A percentile compares a stretch with the other conserved stretches of the same genome.
Conservation (phyloP, 495 filamentous ascomycete genomes). For the Cenococcum geophilum region DNA sequence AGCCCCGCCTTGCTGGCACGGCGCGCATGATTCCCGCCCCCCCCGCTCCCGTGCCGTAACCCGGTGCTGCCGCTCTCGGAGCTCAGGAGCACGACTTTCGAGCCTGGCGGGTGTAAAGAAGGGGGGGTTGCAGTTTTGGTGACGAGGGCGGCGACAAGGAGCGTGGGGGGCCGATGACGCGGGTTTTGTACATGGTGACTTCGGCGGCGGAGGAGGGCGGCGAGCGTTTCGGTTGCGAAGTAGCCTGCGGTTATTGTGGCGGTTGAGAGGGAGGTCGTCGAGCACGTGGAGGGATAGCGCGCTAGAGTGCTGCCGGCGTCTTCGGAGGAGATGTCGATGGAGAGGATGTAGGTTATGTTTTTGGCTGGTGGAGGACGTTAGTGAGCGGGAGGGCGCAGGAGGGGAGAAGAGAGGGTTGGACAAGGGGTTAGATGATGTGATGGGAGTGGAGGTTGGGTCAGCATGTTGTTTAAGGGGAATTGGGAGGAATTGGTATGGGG, state of each 20-base stretch:
- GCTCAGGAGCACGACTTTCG: conserved; percentile 60
- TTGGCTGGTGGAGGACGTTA: background rate
- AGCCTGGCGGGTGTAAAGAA: conserved; percentile 43
- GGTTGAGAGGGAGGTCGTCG: conserved; percentile 43
- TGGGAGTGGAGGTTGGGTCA: background rate
- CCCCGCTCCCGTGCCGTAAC: conserved; percentile 60
- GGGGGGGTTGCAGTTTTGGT: conserved; percentile 41
- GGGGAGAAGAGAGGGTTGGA: too few species aligned
- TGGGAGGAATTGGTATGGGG: background rate
- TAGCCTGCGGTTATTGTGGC: conserved; percentile 65
- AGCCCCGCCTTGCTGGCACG: conserved; percentile 66
- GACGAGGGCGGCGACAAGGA: conserved; percentile 58
- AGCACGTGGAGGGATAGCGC: conserved; percentile 3
- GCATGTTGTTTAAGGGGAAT: background rate
- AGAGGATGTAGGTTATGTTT: conserved; percentile 22
- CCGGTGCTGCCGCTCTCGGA: conserved; percentile 65
- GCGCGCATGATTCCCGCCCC: conserved; percentile 67
- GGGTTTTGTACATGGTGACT: conserved; percentile 65
- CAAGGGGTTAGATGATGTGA: too few species aligned
- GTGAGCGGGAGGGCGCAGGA: too few species aligned
- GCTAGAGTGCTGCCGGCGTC: conserved; percentile 26
- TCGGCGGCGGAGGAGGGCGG: conserved; percentile 61
- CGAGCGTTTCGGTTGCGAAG: conserved; percentile 59
- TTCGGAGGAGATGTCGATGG: conserved; percentile 32
- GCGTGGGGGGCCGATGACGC: conserved; percentile 59